phyloP scores from a whole-genome alignment of 805 yeast genomes.

The Cyberlindnera americana region DNA sequence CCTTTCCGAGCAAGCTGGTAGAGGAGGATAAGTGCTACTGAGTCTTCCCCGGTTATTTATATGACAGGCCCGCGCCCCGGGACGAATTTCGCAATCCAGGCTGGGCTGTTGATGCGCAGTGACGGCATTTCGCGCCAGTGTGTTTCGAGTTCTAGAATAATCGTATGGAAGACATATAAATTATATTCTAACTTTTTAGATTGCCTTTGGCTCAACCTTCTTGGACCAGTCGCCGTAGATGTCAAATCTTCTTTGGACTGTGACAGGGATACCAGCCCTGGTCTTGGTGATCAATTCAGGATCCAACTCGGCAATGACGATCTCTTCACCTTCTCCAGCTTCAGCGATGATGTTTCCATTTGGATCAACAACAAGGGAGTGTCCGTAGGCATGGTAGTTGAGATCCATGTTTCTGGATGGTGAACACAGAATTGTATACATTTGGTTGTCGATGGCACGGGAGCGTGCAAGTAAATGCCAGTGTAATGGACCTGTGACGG shows the following conservation, averaged over 20 bases:
- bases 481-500: conserved; percentile 82
- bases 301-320: conserved; percentile 69
- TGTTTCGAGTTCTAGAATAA: too few relatives aligned
- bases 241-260: conserved; percentile 71
- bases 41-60: neutral
- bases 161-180: too few relatives aligned
- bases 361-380: conserved; percentile 64
- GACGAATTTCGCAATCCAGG: neutral
- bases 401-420: conserved; percentile 75
- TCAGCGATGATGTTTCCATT: conserved; percentile 62
- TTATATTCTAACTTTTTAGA: too few relatives aligned
- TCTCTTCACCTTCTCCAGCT: conserved; percentile 78
- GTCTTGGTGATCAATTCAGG: conserved; percentile 53
- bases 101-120: neutral
- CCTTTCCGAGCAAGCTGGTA: too few relatives aligned
- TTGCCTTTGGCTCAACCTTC: conserved; percentile 18
- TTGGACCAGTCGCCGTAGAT: conserved; percentile 32
- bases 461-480: conserved; percentile 76
- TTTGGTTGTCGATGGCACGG: conserved; percentile 73
- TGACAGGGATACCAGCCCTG: conserved; percentile 67
- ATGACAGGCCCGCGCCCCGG: neutral
- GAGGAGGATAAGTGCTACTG: neutral
- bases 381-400: conserved; percentile 65
- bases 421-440: conserved; percentile 74
- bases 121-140: too few relatives aligned